Evolutionary conservation across 2,329 filamentous ascomycete species (phyloP), one percentile per base, ranked within the genome.

Genomic region (Tolypocladium sp.): DNA sequence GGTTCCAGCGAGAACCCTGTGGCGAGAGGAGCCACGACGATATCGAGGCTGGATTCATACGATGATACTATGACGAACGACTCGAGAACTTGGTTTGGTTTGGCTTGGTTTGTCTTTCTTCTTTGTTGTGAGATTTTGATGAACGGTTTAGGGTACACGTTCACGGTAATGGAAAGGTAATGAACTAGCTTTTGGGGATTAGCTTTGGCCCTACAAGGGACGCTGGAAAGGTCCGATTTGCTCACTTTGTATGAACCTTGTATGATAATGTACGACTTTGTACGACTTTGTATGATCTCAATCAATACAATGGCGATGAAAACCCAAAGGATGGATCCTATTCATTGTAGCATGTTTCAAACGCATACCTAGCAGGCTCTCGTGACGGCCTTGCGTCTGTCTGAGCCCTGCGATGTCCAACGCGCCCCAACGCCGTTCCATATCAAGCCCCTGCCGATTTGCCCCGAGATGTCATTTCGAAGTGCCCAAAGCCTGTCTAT

Each of bases 401-500:
- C 10, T 3, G 22, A 15, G 10, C n/a, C 44, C 13, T 9, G 10
- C 22, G 2, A 8, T 53, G 49, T 35, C 30, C 15, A 35, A 35
- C 30, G 13, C 33, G 13, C 38, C 51, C 41, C 13, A 63, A 63
- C 64, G 62, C 63, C 63, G 53, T 57, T 35, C 40, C 35, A 12
- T 30, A 17, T 42, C 51, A 41, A 60, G 44, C 10, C 30, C 20
- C 15, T n/a, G 49, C 17, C 27, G 15, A n/a, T 52, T 12, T 52
- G 12, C 30, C 49, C 9, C 27, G 17, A 52, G 22, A 25, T 13
- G 8, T 20, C 6, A 10, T 33, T 20, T 15, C 2, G 7, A 20
- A 3, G 9, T 12, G 20, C 20, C 30, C 49, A 22, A 22, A 22
- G 38, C 40, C 30, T 56, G 33, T 55, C 58, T 69, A 76, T 60